Percentiles rank a stretch among this genome's conserved stretches.
These are phyloP conservation scores for Pseudopithomyces chartarum DNA, from an alignment of 2,329 filamentous ascomycete species.

Conservation along the genomic window DNA sequence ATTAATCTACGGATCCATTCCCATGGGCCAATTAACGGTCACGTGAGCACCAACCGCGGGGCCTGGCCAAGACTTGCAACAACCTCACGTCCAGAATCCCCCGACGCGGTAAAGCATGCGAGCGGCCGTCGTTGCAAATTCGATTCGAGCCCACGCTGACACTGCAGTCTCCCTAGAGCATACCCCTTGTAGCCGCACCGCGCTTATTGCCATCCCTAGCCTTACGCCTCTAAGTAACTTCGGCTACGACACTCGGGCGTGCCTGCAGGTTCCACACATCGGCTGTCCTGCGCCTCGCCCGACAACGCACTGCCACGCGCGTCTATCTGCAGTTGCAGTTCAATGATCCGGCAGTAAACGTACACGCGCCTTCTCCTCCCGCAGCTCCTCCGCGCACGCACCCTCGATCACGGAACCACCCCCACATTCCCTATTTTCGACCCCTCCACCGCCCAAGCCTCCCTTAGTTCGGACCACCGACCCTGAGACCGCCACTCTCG, in stretches of 20 bases:
- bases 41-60: conserved; percentile 17
- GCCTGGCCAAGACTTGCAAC: conserved; percentile 11
- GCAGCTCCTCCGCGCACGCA: neutral
- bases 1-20: neutral
- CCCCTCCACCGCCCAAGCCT: conserved; percentile 27
- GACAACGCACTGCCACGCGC: conserved; percentile 1
- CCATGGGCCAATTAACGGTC: neutral
- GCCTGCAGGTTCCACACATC: neutral
- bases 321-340: conserved; percentile 7
- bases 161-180: neutral
- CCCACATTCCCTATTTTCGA: conserved; percentile 36
- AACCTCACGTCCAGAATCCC: conserved; percentile 12
- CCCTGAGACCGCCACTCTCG: conserved; percentile 18
- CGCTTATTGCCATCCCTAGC: neutral
- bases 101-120: conserved; percentile 10
- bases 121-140: neutral
- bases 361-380: neutral
- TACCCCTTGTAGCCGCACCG: neutral
- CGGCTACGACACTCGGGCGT: neutral
- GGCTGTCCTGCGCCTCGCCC: conserved; percentile 5
- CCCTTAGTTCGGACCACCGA: conserved; percentile 19
- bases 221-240: neutral
- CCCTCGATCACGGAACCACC: conserved; percentile 13
- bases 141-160: neutral
- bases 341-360: conserved; percentile 7